Base-by-base conservation (phyloP, 805 yeast genomes). In the Pichia insulana region DNA sequence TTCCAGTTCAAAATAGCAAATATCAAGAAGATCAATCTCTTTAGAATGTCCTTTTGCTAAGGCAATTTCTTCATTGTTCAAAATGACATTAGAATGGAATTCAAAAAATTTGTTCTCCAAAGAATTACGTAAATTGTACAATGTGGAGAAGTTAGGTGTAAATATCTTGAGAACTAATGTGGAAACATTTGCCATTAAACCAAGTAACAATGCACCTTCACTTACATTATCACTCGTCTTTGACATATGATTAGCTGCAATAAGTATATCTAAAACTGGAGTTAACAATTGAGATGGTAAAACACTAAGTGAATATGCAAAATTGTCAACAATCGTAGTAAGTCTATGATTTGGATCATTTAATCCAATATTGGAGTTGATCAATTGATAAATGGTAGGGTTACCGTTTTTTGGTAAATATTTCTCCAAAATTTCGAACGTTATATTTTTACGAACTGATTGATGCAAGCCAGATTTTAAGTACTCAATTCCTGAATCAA, bases 121-220 rank as follows among this genome's bases (percentile, higher is more conserved):
- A 37, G 77, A 73, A 15, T 95, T 88, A 54, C 79, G 78, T 44
- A 78, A 78, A 40, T 84, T 71, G 1, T 92, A 83, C 37, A 85
- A 67, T 55, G 74, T 82, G 13, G 95, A 89, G 56, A 89, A 89
- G 38, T 92, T 92, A 16, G 97, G 97, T 3, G 95, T 85, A 51
- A 88, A 76, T 40, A 84, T 67, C 50, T 81, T 73, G 51, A 89
- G 65, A 32, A 83, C 65, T 22, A 78, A 69, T 3, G 95, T 86
- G 28, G 96, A 85, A 28, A 81, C 62, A 56, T 86, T 92, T 3
- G 94, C 87, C 41, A 89, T 67, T 37, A 85, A 55, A 2, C 96
- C 96, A 26, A 89, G 68, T 2, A 83, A 73, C 37, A 89, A 58
- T 0, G 87, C 82, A 6, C 89, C 89, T 60, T 83, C 94, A 4